Evolutionary conservation across 495 filamentous ascomycete genomes (phyloP), one percentile per base, ranked within the genome.

Genomic region (Trichocladium uniseriatum): DNA sequence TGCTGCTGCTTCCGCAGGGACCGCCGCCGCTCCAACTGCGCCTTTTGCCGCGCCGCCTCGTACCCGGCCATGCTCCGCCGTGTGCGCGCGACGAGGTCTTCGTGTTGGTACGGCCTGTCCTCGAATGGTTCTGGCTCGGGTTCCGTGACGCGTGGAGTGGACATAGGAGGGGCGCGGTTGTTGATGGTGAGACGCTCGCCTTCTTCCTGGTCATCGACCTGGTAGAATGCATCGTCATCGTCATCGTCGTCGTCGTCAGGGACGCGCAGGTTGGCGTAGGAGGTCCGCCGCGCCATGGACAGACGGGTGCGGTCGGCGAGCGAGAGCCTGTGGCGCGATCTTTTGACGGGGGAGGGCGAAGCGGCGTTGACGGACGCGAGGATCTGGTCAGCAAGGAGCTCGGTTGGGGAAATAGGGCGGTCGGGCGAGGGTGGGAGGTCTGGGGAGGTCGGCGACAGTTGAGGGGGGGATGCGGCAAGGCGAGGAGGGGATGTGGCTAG

Each of bases 11-110:
- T 70, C 49, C 63, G 63, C 53, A 66, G 65, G 61, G 63, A 76
- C 53, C 52, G 79, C 69, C 54, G 77, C 76, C 64, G 79, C 62
- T 79, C 55, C 61, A 87, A 16, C 65, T 78, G 61, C 51, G 79
- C 73, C 58, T 74, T 71, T 56, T 76, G 68, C 42, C 68, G 52
- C 53, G 69, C 70, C 5, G 71, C 59, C 34, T 76, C 76, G 50
- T 73, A 77, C 9, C 73, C 72, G 14, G 82, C 86, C 82, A 95
- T 91, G 55, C 83, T 89, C 54, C 81, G 79, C n/a, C 86, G 75
- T 1, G 89, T 94, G 31, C 89, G 82, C 45, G 89, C 79, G 27
- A 80, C 69, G 14, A 95, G 75, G 51, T 71, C 70, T 55, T 72
- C 63, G 43, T 65, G 62, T 18, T 54, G 56, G 58, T 61, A 57